A percentile compares a stretch with the other conserved stretches of the same genome.
Conservation (phyloP, 2,329 filamentous ascomycete genomes). For the Ascochyta koolunga region DNA sequence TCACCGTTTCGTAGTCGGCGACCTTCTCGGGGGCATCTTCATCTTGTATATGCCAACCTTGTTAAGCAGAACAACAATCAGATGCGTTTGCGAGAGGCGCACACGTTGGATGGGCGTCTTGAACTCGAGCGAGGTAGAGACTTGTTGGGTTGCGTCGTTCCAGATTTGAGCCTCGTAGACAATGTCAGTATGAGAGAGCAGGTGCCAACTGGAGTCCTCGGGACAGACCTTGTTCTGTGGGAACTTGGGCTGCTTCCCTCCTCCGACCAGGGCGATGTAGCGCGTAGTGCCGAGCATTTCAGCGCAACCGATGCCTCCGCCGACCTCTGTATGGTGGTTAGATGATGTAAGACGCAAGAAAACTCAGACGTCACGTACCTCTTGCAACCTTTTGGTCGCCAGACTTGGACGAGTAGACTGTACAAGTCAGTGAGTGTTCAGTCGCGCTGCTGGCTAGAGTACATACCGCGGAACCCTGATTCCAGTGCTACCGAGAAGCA, state of each 20-base stretch:
- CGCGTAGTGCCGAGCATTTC: constrained; percentile 88
- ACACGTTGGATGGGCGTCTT: constrained; percentile 81
- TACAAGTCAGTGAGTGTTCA: constrained; percentile 16
- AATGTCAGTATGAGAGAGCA: constrained; percentile 36
- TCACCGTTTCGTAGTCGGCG: constrained; percentile 81
- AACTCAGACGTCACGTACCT: constrained; percentile 22
- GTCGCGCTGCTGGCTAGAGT: not conserved
- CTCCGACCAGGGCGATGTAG: constrained; percentile 87
- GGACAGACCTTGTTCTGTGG: constrained; percentile 77
- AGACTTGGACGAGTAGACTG: constrained; percentile 41
- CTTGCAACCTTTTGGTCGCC: constrained; percentile 41
- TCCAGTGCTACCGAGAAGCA: constrained; percentile 89
- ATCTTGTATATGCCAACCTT: constrained; percentile 83
- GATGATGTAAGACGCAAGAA: not conserved
- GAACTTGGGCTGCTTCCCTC: constrained; percentile 83
- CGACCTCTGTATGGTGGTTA: constrained; percentile 38
- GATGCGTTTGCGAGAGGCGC: constrained; percentile 74
- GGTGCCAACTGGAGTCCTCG: constrained; percentile 34
- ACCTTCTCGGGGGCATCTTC: constrained; percentile 72
- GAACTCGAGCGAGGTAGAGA: constrained; percentile 77
- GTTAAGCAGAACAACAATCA: constrained; percentile 82
- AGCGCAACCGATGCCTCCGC: constrained; percentile 77
- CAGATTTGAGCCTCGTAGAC: constrained; percentile 75
- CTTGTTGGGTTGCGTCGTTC: constrained; percentile 82
- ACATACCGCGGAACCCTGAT: constrained; percentile 80